phyloP scores from a whole-genome alignment of 1,284 basidiomycete species.

The Irpex lacteus region DNA sequence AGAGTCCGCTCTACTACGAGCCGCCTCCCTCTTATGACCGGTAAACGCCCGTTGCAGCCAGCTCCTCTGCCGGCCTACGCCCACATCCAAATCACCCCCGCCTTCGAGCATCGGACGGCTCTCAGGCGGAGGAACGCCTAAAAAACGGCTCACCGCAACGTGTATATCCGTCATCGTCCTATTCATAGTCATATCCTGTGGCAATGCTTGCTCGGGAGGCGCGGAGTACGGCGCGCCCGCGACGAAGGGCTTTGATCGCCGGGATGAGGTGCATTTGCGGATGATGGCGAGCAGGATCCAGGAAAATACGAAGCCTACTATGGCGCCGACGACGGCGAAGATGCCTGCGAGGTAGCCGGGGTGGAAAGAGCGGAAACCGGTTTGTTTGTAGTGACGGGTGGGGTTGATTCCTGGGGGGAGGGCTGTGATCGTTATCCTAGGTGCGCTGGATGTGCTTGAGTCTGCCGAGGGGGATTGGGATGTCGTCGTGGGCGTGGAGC shows the following conservation, averaged over 20 bases:
- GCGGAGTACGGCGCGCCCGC: slow-evolving; percentile 37
- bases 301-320: slow-evolving; percentile 30
- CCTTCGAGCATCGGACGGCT: slow-evolving; percentile 9
- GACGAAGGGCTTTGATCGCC: slow-evolving; percentile 22
- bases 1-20: slow-evolving; percentile 2
- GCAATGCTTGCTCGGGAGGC: slow-evolving; percentile 23
- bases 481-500: background rate
- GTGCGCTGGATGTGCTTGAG: slow-evolving; percentile 6
- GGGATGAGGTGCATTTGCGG: slow-evolving; percentile 8
- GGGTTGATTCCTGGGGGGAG: slow-evolving; percentile 36
- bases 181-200: slow-evolving; percentile 5
- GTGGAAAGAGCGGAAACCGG: slow-evolving; percentile 25
- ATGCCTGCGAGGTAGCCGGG: slow-evolving; percentile 39
- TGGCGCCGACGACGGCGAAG: slow-evolving; percentile 35
- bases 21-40: slow-evolving; percentile 1
- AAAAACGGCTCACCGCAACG: slow-evolving; percentile 11
- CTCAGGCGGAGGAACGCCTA: slow-evolving; percentile 25
- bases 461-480: slow-evolving; percentile 3
- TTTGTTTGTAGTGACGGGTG: slow-evolving; percentile 18
- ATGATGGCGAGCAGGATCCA: slow-evolving; percentile 26
- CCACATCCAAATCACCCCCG: background rate
- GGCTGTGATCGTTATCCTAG: slow-evolving; percentile 31
- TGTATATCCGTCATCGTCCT: slow-evolving; percentile 3
- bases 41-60: slow-evolving; percentile 7
- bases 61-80: background rate